A percentile compares a stretch with the other conserved stretches of the same genome.
phyloP scores from a whole-genome alignment of 768 basidiomycete species.

The Boletus rufocinnamomeus region DNA sequence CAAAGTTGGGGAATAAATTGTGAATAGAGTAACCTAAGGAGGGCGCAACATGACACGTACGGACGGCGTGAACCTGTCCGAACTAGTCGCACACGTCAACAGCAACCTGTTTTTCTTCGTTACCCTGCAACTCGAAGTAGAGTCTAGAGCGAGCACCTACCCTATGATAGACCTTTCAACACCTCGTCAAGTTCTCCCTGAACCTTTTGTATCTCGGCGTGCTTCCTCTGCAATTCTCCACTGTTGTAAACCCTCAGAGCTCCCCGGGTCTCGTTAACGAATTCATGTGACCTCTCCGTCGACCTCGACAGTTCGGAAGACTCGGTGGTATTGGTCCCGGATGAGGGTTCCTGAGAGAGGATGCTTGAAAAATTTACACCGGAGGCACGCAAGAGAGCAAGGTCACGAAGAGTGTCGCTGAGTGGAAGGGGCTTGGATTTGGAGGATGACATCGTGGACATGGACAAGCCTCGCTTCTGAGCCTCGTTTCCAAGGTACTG shows the following conservation, averaged over 20 bases:
- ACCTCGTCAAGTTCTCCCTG: constrained; percentile 58
- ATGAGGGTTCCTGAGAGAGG: constrained; percentile 20
- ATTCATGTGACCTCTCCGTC: constrained; percentile 55
- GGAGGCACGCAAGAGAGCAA: constrained; percentile 68
- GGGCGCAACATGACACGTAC: neutral
- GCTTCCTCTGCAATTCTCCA: constrained; percentile 56
- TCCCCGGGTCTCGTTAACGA: constrained; percentile 55
- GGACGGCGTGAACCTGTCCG: neutral
- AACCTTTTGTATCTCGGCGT: constrained; percentile 54
- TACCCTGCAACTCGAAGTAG: neutral
- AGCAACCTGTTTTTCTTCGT: constrained; percentile 1
- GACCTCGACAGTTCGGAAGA: constrained; percentile 17
- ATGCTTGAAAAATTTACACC: constrained; percentile 43
- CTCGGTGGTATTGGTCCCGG: constrained; percentile 5
- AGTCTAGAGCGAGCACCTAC: constrained; percentile 12
- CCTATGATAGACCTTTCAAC: constrained; percentile 34
- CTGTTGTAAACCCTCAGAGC: constrained; percentile 47
- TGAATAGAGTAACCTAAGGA: neutral
- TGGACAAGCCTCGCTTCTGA: neutral
- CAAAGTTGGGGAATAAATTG: neutral
- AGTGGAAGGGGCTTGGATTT: constrained; percentile 53
- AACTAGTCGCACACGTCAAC: constrained; percentile 1
- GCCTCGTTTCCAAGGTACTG: neutral
- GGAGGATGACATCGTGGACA: constrained; percentile 27
- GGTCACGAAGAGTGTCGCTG: constrained; percentile 62